Evolutionary conservation across 2,329 filamentous ascomycete genomes (phyloP).

Genomic region (Cercospora sojina): DNA sequence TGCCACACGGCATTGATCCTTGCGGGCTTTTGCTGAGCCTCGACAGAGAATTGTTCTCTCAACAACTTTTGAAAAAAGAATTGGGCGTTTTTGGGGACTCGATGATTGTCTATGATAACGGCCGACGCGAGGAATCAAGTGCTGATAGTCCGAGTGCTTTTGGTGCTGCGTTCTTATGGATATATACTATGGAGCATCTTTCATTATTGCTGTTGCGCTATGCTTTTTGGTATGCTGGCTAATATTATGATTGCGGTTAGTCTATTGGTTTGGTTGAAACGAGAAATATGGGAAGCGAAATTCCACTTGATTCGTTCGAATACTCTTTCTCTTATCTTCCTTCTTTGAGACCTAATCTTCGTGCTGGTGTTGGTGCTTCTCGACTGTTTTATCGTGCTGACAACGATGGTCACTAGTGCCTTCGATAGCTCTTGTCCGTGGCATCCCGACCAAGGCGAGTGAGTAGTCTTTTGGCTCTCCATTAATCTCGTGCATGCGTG

Average conservation of each 20-base stretch:
- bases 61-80: not conserved
- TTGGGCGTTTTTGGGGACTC: not conserved
- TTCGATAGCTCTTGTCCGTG: too few relatives aligned
- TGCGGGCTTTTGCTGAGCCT: not conserved
- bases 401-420: too few relatives aligned
- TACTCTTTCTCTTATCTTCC: not conserved
- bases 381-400: not conserved
- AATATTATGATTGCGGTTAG: not conserved
- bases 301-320: not conserved
- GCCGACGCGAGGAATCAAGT: conserved; percentile 15
- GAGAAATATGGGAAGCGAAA: not conserved
- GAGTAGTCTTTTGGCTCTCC: not conserved
- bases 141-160: conserved; percentile 15
- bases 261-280: not conserved
- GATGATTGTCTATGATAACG: conserved; percentile 16
- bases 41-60: not conserved
- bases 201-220: not conserved
- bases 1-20: not conserved
- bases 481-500: not conserved
- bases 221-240: not conserved
- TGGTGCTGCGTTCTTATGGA: conserved; percentile 10
- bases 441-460: not conserved
- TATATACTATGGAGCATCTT: not conserved
- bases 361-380: not conserved
- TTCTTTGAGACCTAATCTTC: not conserved